Evolutionary conservation across 2,329 filamentous ascomycete genomes (phyloP), one percentile per base, ranked within the genome.

Genomic region (Fusarium succisae): DNA sequence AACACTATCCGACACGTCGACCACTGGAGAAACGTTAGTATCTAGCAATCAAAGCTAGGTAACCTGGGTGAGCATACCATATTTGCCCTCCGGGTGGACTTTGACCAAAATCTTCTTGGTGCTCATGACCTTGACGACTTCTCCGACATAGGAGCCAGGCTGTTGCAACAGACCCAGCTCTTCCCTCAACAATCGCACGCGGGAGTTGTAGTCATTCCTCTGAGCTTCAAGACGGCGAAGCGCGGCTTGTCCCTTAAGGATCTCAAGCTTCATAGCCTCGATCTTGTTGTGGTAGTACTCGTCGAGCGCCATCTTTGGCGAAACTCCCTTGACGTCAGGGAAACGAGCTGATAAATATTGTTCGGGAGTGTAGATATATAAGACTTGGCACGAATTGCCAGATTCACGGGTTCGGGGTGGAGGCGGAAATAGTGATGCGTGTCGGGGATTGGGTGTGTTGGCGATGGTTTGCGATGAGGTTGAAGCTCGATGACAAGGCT

Each of bases 211-310:
- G 86, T 99, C 96, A 82, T 99, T 99, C 77, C 96, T 92, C 85
- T 99, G 97, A 78, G 96, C 96, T 88, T 99, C 96, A 79, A 99
- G 90, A 82, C 96, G 92, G 78, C 96, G 93, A 73, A 99, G 89
- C 66, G 98, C 95, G 64, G 96, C 96, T 87, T 99, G 96, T 64
- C 96, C 96, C 86, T 98, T 96, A 83, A 99, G 96, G 83, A 99
- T 99, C 91, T 99, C 96, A 84, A 99, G 95, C 93, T 98, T 98
- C 94, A 98, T 98, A 84, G 93, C 92, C 94, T 99, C 96, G 86
- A 98, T 98, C 90, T 99, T 99, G 89, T 98, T 98, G 87, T 96
- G 94, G 85, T 97, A 99, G 88, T 98, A 99, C 86, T 93, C 97
- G 86, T 98, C 96, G 86, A 99, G 94, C 90, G 96, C 95, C 96